Conservation (phyloP, 768 basidiomycete genomes). For the Termitomyces sp. region DNA sequence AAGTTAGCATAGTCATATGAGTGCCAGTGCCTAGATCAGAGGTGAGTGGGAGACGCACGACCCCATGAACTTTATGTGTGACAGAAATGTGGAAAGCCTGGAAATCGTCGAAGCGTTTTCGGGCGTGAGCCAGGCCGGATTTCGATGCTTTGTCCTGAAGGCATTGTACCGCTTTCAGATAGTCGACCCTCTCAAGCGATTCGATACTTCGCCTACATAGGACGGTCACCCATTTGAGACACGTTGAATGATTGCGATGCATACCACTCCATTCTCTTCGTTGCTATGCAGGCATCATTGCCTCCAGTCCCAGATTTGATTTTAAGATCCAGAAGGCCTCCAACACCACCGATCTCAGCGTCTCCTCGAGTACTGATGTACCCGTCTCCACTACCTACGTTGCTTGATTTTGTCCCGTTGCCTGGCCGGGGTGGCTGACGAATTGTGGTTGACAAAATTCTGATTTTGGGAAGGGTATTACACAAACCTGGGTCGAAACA, state of each 20-base stretch:
- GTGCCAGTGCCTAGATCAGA: too few relatives aligned
- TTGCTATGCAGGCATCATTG: not conserved
- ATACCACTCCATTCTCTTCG: not conserved
- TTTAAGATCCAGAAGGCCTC: too few relatives aligned
- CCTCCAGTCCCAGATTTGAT: too few relatives aligned
- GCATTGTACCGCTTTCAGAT: slow-evolving; percentile 5
- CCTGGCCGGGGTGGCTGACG: too few relatives aligned
- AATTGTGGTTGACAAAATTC: too few relatives aligned
- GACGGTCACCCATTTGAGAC: not conserved
- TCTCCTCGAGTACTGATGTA: too few relatives aligned
- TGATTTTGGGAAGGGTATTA: too few relatives aligned
- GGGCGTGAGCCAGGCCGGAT: not conserved
- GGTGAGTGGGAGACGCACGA: not conserved
- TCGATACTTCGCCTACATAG: not conserved
- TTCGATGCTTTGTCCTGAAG: not conserved
- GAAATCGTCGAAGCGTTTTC: slow-evolving; percentile 7
- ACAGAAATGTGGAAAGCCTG: slow-evolving; percentile 5
- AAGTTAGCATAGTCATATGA: not conserved
- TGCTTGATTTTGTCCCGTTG: too few relatives aligned
- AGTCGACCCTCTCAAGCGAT: not conserved
- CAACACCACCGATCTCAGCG: too few relatives aligned
- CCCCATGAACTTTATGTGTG: not conserved
- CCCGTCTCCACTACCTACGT: too few relatives aligned
- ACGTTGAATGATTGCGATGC: not conserved
- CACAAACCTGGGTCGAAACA: too few relatives aligned